Evolutionary conservation across 345 rosid genomes (phyloP), one percentile per base, ranked within the genome.

Genomic region (Pugionium dolabratum): DNA sequence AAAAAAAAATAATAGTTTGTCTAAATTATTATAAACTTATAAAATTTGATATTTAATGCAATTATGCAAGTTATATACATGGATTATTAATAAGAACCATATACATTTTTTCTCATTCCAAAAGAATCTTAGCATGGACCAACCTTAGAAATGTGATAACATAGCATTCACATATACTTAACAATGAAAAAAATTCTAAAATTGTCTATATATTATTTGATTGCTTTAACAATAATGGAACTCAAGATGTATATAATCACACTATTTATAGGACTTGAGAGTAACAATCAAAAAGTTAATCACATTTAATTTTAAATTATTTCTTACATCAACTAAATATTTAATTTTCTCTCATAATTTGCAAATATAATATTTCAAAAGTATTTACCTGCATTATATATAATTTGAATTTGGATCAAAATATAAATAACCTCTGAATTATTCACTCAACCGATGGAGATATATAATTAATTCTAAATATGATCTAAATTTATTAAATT

Each of bases 121-220:
- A 67, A 74, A 67, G 78, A 61, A 74, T 74, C 64, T 74, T 54
- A 74, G 67, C 69, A 61, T 54, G 73, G 78, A 74, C 78, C 78
- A 74, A 73, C 77, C 48, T 61, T 36, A 36, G 69, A 47, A 74
- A 67, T 56, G 61, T 67, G 64, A 67, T 74, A 72, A 53, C 72
- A 65, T 72, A 52, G 40, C 67, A 59, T 73, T 66, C 68, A 61
- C 9, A 53, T 45, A 59, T 46, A 67, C 53, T 73, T 73, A 66
- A 64, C 73, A 54, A 48, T 67, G 59, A 54, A 34, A 46, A 67
- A 8, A n/a, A 32, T 54, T 54, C 34, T 54, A n/a, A 61, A 9
- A 39, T 48, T 74, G 42, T 61, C 46, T 46, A 67, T 62, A 74
- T 74, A 61, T 74, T 61, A 48, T 74, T 74, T 64, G 69, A 54